These are phyloP conservation scores for Coemansia sp. DNA, from an alignment of 192 early-diverging fungal genomes.

Conservation along the genomic window DNA sequence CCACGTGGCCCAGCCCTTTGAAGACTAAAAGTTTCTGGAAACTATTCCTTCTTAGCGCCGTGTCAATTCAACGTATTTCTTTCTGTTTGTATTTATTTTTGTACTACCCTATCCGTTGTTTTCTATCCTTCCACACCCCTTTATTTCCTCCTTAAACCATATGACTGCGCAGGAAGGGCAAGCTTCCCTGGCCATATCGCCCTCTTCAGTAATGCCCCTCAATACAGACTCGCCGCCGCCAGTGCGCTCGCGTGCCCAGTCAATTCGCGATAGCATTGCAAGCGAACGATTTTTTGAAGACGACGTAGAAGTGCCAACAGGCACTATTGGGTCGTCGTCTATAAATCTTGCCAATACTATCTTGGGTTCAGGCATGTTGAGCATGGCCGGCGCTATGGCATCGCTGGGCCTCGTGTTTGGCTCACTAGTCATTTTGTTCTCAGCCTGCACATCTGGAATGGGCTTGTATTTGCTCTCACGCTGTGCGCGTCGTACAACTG, in stretches of 20 bases:
- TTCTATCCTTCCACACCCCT: background rate
- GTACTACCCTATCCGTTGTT: too few relatives aligned
- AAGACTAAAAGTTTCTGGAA: too few relatives aligned
- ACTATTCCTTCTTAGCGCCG: too few relatives aligned
- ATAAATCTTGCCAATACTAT: constrained; percentile 96
- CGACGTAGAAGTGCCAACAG: constrained; percentile 54
- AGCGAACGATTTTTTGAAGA: constrained; percentile 37
- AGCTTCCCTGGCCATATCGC: background rate
- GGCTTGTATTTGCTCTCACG: constrained; percentile 84
- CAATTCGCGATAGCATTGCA: constrained; percentile 19
- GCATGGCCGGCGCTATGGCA: constrained; percentile 91
- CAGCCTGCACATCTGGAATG: constrained; percentile 69
- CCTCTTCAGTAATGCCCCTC: background rate
- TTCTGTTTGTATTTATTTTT: too few relatives aligned
- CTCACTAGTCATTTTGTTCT: constrained; percentile 75
- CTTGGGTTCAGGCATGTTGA: constrained; percentile 95
- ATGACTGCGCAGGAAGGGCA: background rate
- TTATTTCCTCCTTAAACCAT: background rate
- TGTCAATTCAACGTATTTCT: too few relatives aligned
- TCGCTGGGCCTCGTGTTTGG: constrained; percentile 81
- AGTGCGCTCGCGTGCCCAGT: constrained; percentile 21
- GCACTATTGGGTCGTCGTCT: constrained; percentile 64
- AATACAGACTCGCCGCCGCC: background rate
- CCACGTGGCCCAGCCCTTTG: background rate
- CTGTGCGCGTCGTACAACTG: constrained; percentile 72